A percentile compares a stretch with the other conserved stretches of the same genome.
Evolutionary conservation across 2,329 filamentous ascomycete genomes (phyloP).

Genomic region (Conoideocrella luteorostrata): DNA sequence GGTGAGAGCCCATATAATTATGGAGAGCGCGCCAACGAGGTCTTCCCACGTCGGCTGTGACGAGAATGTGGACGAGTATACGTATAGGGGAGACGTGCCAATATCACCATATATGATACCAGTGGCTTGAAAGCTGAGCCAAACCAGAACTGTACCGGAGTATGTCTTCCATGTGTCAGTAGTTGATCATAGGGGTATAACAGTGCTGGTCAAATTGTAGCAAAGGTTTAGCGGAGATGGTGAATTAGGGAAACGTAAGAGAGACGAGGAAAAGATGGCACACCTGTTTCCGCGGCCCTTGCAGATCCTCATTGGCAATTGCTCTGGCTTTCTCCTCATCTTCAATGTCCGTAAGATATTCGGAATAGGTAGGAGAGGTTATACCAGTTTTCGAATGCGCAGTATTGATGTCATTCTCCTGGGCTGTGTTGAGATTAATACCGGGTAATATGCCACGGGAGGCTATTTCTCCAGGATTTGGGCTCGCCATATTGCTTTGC

Average conservation of each 20-base stretch:
- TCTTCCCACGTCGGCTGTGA: conserved; percentile 48
- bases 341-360: conserved; percentile 1
- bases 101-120: conserved; percentile 68
- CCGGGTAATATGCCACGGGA: background rate
- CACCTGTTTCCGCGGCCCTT: background rate
- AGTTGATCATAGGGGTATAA: background rate
- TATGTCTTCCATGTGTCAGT: conserved; percentile 16
- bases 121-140: conserved; percentile 58
- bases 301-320: conserved; percentile 1
- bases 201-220: background rate
- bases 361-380: background rate
- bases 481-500: background rate
- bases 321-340: conserved; percentile 3
- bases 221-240: background rate
- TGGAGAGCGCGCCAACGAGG: conserved; percentile 57
- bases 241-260: background rate
- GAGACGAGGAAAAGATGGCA: background rate
- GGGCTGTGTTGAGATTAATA: background rate
- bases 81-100: conserved; percentile 61
- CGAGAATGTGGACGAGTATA: conserved; percentile 62
- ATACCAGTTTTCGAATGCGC: background rate
- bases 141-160: conserved; percentile 19
- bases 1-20: conserved; percentile 64
- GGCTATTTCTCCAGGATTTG: background rate
- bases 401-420: background rate